Conservation (phyloP, 371 early-diverging fungal genomes). For the Mortierella sp. region DNA sequence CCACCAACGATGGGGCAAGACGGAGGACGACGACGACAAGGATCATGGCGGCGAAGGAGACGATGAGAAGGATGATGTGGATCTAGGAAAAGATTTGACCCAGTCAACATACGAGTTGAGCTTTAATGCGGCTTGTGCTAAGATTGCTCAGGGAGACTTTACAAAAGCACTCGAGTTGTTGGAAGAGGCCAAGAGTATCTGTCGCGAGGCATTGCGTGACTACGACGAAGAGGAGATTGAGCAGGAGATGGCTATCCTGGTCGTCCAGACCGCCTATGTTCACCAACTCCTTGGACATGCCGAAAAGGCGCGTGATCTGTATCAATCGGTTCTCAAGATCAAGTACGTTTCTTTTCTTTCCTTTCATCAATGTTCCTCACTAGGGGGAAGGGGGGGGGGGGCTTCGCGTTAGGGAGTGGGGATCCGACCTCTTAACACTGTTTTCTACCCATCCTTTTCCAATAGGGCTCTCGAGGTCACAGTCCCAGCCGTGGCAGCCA, state of each 20-base stretch:
- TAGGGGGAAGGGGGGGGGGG: no score
- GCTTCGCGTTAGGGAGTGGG: no score
- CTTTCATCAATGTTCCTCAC: not conserved
- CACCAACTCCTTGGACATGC: slow-evolving; percentile 71
- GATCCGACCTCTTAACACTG: no score
- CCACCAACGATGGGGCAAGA: slow-evolving; percentile 30
- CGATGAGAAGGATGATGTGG: no score
- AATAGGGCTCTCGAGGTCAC: slow-evolving; percentile 60
- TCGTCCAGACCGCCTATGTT: slow-evolving; percentile 78
- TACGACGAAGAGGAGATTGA: slow-evolving; percentile 75
- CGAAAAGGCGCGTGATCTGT: slow-evolving; percentile 71
- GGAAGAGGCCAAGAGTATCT: slow-evolving; percentile 65
- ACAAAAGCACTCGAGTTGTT: slow-evolving; percentile 47
- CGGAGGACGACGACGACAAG: no score
- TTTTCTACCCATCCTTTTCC: no score
- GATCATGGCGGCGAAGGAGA: no score
- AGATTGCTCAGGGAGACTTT: slow-evolving; percentile 65
- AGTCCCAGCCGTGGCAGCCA: slow-evolving; percentile 72
- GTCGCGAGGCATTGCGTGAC: slow-evolving; percentile 60
- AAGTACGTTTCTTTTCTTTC: slow-evolving; percentile 57
- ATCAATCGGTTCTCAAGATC: slow-evolving; percentile 66
- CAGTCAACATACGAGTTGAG: slow-evolving; percentile 72
- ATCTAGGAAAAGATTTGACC: slow-evolving; percentile 17
- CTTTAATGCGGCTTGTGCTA: slow-evolving; percentile 76
- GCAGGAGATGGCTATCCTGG: slow-evolving; percentile 74